Evolutionary conservation across 139 green algal genomes (phyloP).

Genomic region (Micractinium sp.): DNA sequence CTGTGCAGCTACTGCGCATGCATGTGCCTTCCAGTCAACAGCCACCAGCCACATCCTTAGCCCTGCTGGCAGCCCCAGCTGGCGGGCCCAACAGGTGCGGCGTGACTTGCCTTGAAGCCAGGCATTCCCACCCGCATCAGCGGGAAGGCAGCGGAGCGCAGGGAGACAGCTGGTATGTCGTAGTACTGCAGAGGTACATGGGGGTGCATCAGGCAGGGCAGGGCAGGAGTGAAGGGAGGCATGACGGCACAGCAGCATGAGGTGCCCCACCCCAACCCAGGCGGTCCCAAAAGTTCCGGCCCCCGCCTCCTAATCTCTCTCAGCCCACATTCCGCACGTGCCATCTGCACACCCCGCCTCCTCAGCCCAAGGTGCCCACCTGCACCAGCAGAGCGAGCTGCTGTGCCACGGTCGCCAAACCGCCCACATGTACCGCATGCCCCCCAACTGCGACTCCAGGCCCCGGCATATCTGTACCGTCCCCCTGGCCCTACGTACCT

Average conservation of each 20-base stretch:
- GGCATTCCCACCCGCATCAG: not conserved
- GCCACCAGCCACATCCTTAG: no score
- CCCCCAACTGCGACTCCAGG: not conserved
- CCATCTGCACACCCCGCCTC: not conserved
- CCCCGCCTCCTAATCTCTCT: no score
- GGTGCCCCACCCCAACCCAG: not conserved
- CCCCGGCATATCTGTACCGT: not conserved
- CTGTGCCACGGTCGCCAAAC: not conserved
- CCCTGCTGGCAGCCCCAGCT: not conserved
- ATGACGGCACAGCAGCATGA: not conserved
- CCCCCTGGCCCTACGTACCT: not conserved
- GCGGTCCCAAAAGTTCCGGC: not conserved
- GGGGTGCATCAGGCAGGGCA: not conserved
- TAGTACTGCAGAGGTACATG: slow-evolving; percentile 3
- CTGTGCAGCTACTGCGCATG: not conserved
- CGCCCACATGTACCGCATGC: not conserved
- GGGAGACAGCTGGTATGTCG: not conserved
- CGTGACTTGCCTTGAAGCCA: not conserved
- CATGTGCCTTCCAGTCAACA: not conserved
- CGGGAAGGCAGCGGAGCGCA: not conserved
- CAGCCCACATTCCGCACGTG: not conserved
- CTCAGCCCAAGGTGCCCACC: no score
- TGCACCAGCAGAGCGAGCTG: no score
- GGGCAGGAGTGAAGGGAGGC: not conserved
- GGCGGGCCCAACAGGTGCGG: not conserved